Conservation (phyloP, 2,329 filamentous ascomycete species). For the Colletotrichum karsti region DNA sequence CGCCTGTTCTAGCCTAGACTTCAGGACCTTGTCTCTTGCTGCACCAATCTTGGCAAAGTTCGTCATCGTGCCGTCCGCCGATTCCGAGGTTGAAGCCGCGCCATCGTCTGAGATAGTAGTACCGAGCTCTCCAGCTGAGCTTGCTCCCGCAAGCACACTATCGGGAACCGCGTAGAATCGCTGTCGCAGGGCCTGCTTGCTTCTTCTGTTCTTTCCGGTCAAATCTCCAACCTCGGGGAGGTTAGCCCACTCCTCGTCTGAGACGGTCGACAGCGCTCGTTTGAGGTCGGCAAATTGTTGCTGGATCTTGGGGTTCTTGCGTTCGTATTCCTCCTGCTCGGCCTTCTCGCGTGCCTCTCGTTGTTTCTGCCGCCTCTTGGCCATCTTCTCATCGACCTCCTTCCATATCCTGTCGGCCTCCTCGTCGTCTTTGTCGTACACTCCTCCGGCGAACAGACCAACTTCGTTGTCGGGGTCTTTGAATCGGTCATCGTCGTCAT, state of each 20-base stretch:
- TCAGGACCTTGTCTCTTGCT: conserved; percentile 92
- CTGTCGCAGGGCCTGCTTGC: conserved; percentile 82
- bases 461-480: conserved; percentile 98
- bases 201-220: conserved; percentile 90
- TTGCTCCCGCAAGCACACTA: conserved; percentile 88
- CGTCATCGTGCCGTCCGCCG: conserved; percentile 89
- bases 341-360: conserved; percentile 94
- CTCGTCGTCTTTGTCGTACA: conserved; percentile 97
- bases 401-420: conserved; percentile 97
- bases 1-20: conserved; percentile 92
- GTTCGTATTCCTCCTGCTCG: conserved; percentile 94
- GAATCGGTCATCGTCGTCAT: conserved; percentile 81
- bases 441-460: conserved; percentile 91
- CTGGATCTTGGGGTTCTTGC: conserved; percentile 97
- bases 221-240: conserved; percentile 96
- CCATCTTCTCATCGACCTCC: conserved; percentile 97
- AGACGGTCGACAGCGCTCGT: conserved; percentile 84
- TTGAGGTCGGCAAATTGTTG: conserved; percentile 98
- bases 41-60: conserved; percentile 98
- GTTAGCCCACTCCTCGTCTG: conserved; percentile 96
- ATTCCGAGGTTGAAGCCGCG: conserved; percentile 53
- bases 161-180: conserved; percentile 97
- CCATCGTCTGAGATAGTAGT: conserved; percentile 90
- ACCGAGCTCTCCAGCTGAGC: conserved; percentile 82
- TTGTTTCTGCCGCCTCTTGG: conserved; percentile 83